Evolutionary conservation across 169 alveolate genomes (phyloP), one percentile per base, ranked within the genome.

Genomic region (Plasmodium knowlesi): DNA sequence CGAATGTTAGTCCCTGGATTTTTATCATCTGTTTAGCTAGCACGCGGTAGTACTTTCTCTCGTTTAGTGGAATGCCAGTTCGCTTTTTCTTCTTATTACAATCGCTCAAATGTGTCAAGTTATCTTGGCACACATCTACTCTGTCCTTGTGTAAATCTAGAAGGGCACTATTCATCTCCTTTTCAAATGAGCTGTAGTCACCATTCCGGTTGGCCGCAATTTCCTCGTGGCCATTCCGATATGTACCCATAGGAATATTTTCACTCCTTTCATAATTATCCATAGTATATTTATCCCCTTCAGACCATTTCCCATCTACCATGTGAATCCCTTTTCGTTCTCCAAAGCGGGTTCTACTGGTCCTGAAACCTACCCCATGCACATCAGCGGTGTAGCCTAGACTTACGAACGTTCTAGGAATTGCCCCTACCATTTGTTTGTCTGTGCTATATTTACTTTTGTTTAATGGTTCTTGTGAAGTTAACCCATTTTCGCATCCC

Each of bases 1-100:
- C 97, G 70, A 96, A 96, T 8, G 97, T 96, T 9, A 96, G 74
- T 80, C 97, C 97, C 78, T 96, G 97, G 19, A 94, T 95, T 19
- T 95, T 88, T 0, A 93, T 89, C 72, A 95, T 93, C 72, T 94
- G 95, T 70, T 95, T 84, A 3, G 97, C 97, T 1, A 94, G 80
- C 34, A 92, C 86, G 1, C 96, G 74, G 73, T 94, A 96, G 61
- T 90, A 92, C 67, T 94, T 94, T 80, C 97, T 89, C 43, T 96
- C 95, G 34, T 93, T 96, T 74, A 93, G 41, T 41, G 97, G 96
- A 57, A 96, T 89, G 2, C 97, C 97, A 3, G 96, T 70, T 89
- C 96, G 50, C 67, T 95, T 84, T 72, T 92, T 90, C 25, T 80
- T 76, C 72, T 88, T 88, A 12, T 39, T 88, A 34, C 72, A 39